phyloP scores from a whole-genome alignment of 345 rosid species.

The Psidium friedrichsthalianum region DNA sequence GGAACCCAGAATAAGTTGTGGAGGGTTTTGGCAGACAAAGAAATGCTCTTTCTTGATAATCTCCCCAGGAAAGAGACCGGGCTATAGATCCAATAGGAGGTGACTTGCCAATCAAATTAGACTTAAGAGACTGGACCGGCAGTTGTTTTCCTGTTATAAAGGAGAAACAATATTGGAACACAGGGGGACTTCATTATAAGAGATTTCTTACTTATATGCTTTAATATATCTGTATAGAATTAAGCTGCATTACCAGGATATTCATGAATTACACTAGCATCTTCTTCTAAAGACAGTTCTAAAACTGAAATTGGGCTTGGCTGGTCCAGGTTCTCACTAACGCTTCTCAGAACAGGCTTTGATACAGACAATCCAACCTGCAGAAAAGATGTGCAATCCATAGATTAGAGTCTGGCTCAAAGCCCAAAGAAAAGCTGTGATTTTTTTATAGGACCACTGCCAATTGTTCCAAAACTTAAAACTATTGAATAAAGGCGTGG shows the following conservation, averaged over 20 bases:
- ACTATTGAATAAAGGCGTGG: no score
- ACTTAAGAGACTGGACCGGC: slow-evolving; percentile 6
- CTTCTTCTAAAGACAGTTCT: slow-evolving; percentile 46
- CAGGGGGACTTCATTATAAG: neutral
- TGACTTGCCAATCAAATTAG: slow-evolving; percentile 48
- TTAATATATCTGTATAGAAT: neutral
- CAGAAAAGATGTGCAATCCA: neutral
- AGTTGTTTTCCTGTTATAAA: slow-evolving; percentile 20
- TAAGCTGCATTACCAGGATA: slow-evolving; percentile 11
- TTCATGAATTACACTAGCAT: slow-evolving; percentile 26
- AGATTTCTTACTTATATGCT: neutral
- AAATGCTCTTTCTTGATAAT: slow-evolving; percentile 28
- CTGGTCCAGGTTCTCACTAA: slow-evolving; percentile 39
- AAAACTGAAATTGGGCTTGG: slow-evolving; percentile 59
- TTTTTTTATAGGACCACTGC: no score
- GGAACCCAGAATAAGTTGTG: slow-evolving; percentile 6
- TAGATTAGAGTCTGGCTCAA: neutral
- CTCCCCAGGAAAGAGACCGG: slow-evolving; percentile 49
- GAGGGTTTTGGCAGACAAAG: slow-evolving; percentile 25
- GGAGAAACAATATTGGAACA: neutral
- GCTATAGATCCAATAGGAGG: slow-evolving; percentile 63
- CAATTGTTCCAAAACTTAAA: no score
- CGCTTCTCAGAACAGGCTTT: slow-evolving; percentile 11
- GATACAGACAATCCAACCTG: slow-evolving; percentile 1
- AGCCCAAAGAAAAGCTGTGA: neutral